Base-by-base conservation (phyloP, 2,329 filamentous ascomycete genomes). In the Penicillium digitatum region DNA sequence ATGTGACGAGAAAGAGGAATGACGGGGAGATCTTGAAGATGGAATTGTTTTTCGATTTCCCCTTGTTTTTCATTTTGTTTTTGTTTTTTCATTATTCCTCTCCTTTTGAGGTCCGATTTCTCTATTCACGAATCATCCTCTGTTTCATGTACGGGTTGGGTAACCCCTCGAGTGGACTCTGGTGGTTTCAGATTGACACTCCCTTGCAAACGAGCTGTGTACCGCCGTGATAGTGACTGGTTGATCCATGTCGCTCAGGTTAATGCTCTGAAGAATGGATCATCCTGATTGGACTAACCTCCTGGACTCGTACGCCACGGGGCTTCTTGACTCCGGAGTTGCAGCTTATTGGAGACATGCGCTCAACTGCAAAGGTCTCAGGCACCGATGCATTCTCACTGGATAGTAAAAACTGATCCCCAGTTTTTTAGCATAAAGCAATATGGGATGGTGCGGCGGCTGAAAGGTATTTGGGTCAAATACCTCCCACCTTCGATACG, bases 381-480 rank as follows among this genome's bases (percentile, higher is more conserved):
- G 39, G 16, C 40, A 39, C n/a, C 29, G 18, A 14, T 10, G 24
- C 16, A 18, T 29, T 39, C 10, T 55, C n/a, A 55, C 48, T 55
- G 48, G 53, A 47, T 12, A 18, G n/a, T 34, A 10, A 24, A 47
- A 46, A 47, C 43, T 26, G 42, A 55, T 42, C 48, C 9, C 37
- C 48, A 38, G 18, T 34, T 5, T 34, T 34, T 39, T 12, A 39
- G 32, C 5, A 43, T 22, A 12, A 38, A 49, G 14, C 22, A 32
- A 40, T 12, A 39, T 50, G 32, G 46, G 26, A 39, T 24, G 22
- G 9, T 20, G 38, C 29, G 32, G 24, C 32, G 40, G 34, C 46
- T 22, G 22, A 29, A 51, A 54, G 39, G 34, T 55, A 55, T 39
- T 55, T 55, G 40, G 32, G 32, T 31, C 47, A 61, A 62, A 63